phyloP scores from a whole-genome alignment of 2,329 filamentous ascomycete genomes.

The Parafenestella ontariensis region DNA sequence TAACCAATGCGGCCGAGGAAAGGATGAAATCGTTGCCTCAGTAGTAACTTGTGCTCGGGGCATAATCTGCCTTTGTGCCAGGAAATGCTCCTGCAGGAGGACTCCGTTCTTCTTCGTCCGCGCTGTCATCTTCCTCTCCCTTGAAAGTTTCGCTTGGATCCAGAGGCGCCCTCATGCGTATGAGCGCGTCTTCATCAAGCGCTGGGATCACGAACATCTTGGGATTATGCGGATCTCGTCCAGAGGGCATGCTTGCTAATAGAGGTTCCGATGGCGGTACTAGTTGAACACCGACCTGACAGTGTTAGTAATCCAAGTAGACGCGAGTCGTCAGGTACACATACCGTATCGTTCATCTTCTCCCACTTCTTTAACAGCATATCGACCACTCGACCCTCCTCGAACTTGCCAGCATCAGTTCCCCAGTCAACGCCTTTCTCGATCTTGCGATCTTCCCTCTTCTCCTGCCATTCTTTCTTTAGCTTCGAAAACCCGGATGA shows the following conservation, averaged over 20 bases:
- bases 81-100: conserved; percentile 47
- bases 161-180: conserved; percentile 64
- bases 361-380: conserved; percentile 90
- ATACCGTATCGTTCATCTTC: conserved; percentile 89
- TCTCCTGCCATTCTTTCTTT: conserved; percentile 77
- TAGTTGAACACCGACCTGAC: conserved; percentile 77
- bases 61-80: conserved; percentile 42
- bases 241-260: conserved; percentile 81
- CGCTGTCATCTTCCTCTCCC: conserved; percentile 46
- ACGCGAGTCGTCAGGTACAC: conserved; percentile 32
- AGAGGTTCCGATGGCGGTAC: conserved; percentile 76
- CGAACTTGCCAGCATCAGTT: conserved; percentile 80
- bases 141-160: conserved; percentile 55
- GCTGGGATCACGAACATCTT: conserved; percentile 71
- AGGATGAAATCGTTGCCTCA: conserved; percentile 16
- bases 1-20: background rate
- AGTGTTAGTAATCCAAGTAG: conserved; percentile 1
- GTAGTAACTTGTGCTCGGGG: conserved; percentile 39
- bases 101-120: conserved; percentile 43
- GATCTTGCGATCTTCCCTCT: conserved; percentile 78
- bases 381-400: conserved; percentile 84
- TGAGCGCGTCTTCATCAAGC: conserved; percentile 69
- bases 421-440: conserved; percentile 79
- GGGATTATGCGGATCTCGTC: conserved; percentile 80
- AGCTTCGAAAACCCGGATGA: conserved; percentile 67